Evolutionary conservation across 495 filamentous ascomycete genomes (phyloP).

Genomic region (Acidiella bohemica): DNA sequence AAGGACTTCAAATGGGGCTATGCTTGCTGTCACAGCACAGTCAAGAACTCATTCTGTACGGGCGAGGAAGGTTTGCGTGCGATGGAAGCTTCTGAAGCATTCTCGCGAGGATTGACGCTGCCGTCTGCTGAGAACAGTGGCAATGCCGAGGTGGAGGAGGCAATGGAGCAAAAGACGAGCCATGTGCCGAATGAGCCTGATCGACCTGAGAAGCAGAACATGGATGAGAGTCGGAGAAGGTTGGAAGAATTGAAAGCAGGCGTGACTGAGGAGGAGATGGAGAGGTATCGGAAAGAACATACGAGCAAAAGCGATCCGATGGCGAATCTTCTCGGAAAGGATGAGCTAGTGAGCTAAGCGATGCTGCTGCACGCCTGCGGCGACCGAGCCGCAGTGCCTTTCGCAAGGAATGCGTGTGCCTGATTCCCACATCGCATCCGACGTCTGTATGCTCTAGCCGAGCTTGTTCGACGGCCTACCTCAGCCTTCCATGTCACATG

Average conservation of each 20-base stretch:
- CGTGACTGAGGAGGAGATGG: slow-evolving; percentile 68
- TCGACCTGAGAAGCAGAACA: slow-evolving; percentile 26
- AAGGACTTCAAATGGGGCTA: slow-evolving; percentile 93
- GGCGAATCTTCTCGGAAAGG: slow-evolving; percentile 57
- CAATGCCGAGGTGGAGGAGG: slow-evolving; percentile 24
- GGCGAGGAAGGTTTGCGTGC: slow-evolving; percentile 70
- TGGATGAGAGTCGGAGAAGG: slow-evolving; percentile 47
- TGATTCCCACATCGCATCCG: too few species aligned
- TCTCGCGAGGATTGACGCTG: slow-evolving; percentile 39
- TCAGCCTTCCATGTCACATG: too few species aligned
- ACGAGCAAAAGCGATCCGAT: slow-evolving; percentile 67
- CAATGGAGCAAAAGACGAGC: slow-evolving; percentile 22
- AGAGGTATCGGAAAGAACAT: slow-evolving; percentile 62
- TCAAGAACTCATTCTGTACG: slow-evolving; percentile 96
- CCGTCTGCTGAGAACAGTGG: slow-evolving; percentile 11
- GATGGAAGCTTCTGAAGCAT: slow-evolving; percentile 51
- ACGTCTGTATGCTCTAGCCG: too few species aligned
- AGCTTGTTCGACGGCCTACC: too few species aligned
- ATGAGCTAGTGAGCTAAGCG: slow-evolving; percentile 30
- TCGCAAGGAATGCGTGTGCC: too few species aligned
- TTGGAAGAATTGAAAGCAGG: slow-evolving; percentile 62
- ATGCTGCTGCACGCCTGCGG: too few species aligned
- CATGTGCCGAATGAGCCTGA: slow-evolving; percentile 26
- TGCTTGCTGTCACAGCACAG: slow-evolving; percentile 79
- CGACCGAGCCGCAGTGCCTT: too few species aligned